phyloP scores from a whole-genome alignment of 2,329 filamentous ascomycete genomes.

The Fusarium tricinctum region DNA sequence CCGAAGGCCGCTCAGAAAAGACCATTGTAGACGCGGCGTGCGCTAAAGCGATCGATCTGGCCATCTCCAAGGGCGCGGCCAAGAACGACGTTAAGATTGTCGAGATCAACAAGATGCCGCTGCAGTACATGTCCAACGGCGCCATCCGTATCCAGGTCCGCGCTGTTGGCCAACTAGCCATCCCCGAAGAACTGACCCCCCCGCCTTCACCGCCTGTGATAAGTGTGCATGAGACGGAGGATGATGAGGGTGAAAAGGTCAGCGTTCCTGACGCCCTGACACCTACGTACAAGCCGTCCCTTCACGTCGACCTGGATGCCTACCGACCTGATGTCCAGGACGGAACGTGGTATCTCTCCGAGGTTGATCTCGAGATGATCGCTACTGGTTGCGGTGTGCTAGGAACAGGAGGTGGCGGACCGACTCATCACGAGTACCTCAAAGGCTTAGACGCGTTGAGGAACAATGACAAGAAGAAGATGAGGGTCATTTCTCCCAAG shows the following conservation, averaged over 20 bases:
- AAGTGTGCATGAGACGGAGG: slow-evolving; percentile 28
- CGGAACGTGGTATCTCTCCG: slow-evolving; percentile 55
- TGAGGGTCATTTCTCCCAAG: slow-evolving; percentile 58
- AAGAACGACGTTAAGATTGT: slow-evolving; percentile 58
- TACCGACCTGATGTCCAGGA: slow-evolving; percentile 53
- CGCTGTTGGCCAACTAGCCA: slow-evolving; percentile 53
- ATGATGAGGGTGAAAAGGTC: slow-evolving; percentile 47
- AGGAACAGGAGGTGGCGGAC: slow-evolving; percentile 56
- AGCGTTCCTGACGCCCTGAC: slow-evolving; percentile 50
- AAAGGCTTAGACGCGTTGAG: slow-evolving; percentile 57
- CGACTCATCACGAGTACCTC: slow-evolving; percentile 60
- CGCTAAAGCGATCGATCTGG: slow-evolving; percentile 52
- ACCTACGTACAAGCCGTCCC: slow-evolving; percentile 52
- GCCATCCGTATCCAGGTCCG: slow-evolving; percentile 55
- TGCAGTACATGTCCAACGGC: slow-evolving; percentile 55
- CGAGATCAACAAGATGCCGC: slow-evolving; percentile 60
- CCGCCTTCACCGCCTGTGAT: slow-evolving; percentile 39
- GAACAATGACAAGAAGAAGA: slow-evolving; percentile 52
- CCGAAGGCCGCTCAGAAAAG: slow-evolving; percentile 56
- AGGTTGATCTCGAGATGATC: slow-evolving; percentile 55
- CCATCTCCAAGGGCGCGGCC: slow-evolving; percentile 52
- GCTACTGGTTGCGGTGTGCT: slow-evolving; percentile 55
- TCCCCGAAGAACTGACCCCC: slow-evolving; percentile 49
- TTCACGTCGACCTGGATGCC: slow-evolving; percentile 48
- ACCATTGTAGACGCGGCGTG: slow-evolving; percentile 58